Evolutionary conservation across 306 rosid species (phyloP).

Genomic region (Cucurbita pepo): DNA sequence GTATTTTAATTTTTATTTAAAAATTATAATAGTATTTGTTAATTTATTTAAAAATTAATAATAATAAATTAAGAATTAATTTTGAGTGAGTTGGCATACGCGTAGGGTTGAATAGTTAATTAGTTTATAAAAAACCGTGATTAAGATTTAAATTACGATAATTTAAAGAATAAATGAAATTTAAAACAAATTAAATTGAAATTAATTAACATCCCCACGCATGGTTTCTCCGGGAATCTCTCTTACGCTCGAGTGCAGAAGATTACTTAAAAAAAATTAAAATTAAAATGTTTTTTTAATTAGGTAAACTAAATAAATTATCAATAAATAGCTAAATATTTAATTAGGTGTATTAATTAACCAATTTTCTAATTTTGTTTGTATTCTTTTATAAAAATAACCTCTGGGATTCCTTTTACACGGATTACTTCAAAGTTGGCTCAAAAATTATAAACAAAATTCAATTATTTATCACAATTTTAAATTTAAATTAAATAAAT

Average conservation of each 20-base stretch:
- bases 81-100: background rate
- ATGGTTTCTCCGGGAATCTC: conserved; percentile 83
- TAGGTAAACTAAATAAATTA: background rate
- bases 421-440: too few relatives aligned
- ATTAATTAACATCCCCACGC: conserved; percentile 68
- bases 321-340: background rate
- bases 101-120: background rate
- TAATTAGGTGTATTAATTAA: background rate
- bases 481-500: too few relatives aligned
- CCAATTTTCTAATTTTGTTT: too few relatives aligned
- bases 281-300: background rate
- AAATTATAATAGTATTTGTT: too few relatives aligned
- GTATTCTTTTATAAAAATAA: too few relatives aligned
- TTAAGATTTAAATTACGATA: background rate
- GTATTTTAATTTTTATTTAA: too few relatives aligned
- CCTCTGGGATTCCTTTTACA: too few relatives aligned
- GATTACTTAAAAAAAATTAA: background rate
- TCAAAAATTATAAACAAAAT: too few relatives aligned
- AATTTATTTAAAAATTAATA: too few relatives aligned
- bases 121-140: background rate
- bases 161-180: background rate
- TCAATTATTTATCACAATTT: too few relatives aligned
- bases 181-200: background rate
- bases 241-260: conserved; percentile 28
- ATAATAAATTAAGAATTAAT: background rate